Base-by-base conservation (phyloP, 2,329 filamentous ascomycete genomes). In the Helicocarpus griseus region DNA sequence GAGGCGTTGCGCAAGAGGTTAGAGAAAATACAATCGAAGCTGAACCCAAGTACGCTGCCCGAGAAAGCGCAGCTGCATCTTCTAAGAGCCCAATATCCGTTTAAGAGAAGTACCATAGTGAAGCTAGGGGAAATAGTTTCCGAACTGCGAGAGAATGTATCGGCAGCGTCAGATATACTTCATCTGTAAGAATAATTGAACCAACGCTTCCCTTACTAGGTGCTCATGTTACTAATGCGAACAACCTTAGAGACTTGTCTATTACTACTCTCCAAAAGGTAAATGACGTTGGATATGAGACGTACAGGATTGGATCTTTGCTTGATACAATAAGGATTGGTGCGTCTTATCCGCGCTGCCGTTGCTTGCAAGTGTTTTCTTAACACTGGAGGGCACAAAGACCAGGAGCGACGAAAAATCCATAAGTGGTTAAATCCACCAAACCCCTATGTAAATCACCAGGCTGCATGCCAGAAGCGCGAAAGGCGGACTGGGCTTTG, bases 401-500 rank as follows among this genome's bases (percentile, higher is more conserved):
- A 35, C n/a, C 9, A 35, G n/a, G n/a, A 35, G 31, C 9, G n/a
- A 35, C 31, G n/a, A 38, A 17, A 46, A 6, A 51, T 51, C 49
- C 24, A 33, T 33, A 17, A 21, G 5, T 52, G 50, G 50, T 41
- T 52, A 7, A 17, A 29, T 7, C 13, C 66, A 1, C 62, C 69
- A 8, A 65, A 72, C 51, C 63, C 65, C 2, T 67, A 64, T 1
- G 60, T 52, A 0, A 70, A 71, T 40, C 59, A 63, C 14, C 60
- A 66, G 22, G 59, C 59, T 52, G 67, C 68, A 19, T 49, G 57
- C 4, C 58, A 60, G 21, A 56, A 57, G 40, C 66, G 61, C n/a
- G 60, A 71, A 28, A 40, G 51, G 53, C 56, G 59, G 1, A 68
- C 69, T 2, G 66, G 69, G 1, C 44, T 57, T 5, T 72, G 69